Conservation (phyloP, 1,139 yeast species). For the Eremothecium sinecaudum region DNA sequence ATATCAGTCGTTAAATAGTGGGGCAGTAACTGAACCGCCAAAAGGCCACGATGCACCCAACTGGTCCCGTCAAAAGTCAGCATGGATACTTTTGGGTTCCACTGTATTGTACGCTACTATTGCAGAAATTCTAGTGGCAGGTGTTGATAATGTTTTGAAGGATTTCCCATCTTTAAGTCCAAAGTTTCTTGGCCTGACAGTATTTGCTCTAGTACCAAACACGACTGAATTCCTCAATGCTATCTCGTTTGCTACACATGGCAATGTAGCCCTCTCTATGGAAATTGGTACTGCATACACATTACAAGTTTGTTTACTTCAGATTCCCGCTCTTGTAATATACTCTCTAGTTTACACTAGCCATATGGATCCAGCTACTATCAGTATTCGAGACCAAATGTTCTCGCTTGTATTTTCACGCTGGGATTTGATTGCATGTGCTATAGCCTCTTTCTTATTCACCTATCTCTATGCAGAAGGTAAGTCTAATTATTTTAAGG, state of each 20-base stretch:
- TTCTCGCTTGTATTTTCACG: conserved; percentile 85
- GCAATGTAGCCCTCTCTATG: conserved; percentile 92
- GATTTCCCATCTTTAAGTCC: conserved; percentile 67
- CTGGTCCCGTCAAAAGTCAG: conserved; percentile 83
- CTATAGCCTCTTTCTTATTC: conserved; percentile 79
- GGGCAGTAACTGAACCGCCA: conserved; percentile 29
- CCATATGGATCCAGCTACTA: conserved; percentile 30
- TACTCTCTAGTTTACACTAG: conserved; percentile 47
- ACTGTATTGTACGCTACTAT: conserved; percentile 83
- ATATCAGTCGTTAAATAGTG: conserved; percentile 1
- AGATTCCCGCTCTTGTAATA: conserved; percentile 81
- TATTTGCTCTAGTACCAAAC: conserved; percentile 92
- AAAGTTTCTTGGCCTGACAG: conserved; percentile 83
- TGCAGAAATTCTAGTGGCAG: conserved; percentile 90
- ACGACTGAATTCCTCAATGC: conserved; percentile 96
- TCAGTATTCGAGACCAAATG: conserved; percentile 39
- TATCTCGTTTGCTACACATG: conserved; percentile 90
- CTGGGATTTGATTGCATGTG: conserved; percentile 87
- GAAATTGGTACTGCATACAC: conserved; percentile 98
- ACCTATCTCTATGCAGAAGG: conserved; percentile 96
- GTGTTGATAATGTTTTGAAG: conserved; percentile 79
- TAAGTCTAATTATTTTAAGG: conserved; percentile 90
- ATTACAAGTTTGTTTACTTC: conserved; percentile 88
- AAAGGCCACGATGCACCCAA: conserved; percentile 90
- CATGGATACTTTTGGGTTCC: conserved; percentile 75